Conservation (phyloP, 352 stramenopile species). For the Phytopythium cucurbitacearum region DNA sequence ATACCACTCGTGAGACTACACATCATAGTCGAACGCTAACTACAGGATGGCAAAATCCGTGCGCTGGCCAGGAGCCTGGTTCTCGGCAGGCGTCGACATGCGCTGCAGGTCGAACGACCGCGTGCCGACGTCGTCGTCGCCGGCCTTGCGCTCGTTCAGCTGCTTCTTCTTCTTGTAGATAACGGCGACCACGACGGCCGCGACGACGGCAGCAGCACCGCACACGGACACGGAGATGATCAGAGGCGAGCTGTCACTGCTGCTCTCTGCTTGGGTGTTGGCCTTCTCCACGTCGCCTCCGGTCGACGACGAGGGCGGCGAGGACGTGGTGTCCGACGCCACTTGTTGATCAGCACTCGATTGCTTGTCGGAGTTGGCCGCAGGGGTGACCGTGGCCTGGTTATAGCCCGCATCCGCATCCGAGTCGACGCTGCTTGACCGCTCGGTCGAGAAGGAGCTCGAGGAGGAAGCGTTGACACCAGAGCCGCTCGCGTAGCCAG, state of each 20-base stretch:
- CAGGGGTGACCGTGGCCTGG: conserved; percentile 1
- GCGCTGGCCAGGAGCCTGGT: neutral
- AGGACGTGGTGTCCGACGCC: neutral
- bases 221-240: conserved; percentile 15
- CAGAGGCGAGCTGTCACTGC: conserved; percentile 14
- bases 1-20: neutral
- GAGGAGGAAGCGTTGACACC: conserved; percentile 13
- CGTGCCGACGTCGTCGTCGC: conserved; percentile 2
- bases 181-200: conserved; percentile 17
- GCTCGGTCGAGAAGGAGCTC: conserved; percentile 1
- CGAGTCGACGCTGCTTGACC: conserved; percentile 3
- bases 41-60: conserved; percentile 6
- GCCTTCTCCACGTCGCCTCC: conserved; percentile 14
- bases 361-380: conserved; percentile 10
- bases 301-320: conserved; percentile 7
- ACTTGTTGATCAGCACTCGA: conserved; percentile 4
- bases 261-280: conserved; percentile 14
- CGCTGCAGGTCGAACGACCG: conserved; percentile 17
- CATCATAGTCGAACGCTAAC: neutral
- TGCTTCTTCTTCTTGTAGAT: conserved; percentile 22
- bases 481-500: conserved; percentile 8
- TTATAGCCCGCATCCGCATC: neutral
- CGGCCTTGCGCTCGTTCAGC: conserved; percentile 16
- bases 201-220: conserved; percentile 3
- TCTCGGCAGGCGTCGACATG: conserved; percentile 11